Base-by-base conservation (phyloP, 176 grass and related monocot genomes). In the Aegilops sharonensis region DNA sequence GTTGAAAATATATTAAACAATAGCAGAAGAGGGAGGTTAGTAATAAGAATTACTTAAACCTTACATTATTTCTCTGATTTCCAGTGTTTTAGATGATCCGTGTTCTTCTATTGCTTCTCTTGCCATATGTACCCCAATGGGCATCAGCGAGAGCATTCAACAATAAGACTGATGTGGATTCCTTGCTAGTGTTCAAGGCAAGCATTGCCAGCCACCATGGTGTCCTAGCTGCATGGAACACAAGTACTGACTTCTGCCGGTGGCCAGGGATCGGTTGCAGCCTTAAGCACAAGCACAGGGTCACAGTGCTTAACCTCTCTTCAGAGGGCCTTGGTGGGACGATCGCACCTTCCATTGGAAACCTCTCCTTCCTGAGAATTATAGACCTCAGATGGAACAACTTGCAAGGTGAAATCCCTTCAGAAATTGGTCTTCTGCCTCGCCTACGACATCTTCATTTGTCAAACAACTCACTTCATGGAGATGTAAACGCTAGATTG, bases 261-360 rank as follows among this genome's bases (percentile, higher is more conserved):
- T 86, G 77, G 85, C 35, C 77, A 35, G 85, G 86, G 2, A 9
- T 88, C 12, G 3, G 40, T 14, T 88, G 86, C 73, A 88, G 86
- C 64, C 60, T 42, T 73, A 77, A 27, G 5, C 80, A 84, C 4
- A 61, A 17, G 11, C 27, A 43, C 0, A 88, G 70, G 70, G 80
- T 78, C 27, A 68, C 12, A 6, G 29, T 31, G 8, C 73, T 88
- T 11, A 61, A 88, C 24, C 36, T 88, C 12, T 77, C 86, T 9
- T 67, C 63, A 0, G 31, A 42, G 2, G 80, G 70, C n/a, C 86
- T 88, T 37, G 32, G 9, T 9, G 86, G 79, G 5, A 65, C 39
- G 12, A 37, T 87, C 6, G 3, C 65, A 8, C 48, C 76, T 23
- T 71, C 76, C 65, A 70, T 86, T 11, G 76, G 76, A 0, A 86